Base-by-base conservation (phyloP, 78 protist species). In the Cyanophora paradoxa region DNA sequence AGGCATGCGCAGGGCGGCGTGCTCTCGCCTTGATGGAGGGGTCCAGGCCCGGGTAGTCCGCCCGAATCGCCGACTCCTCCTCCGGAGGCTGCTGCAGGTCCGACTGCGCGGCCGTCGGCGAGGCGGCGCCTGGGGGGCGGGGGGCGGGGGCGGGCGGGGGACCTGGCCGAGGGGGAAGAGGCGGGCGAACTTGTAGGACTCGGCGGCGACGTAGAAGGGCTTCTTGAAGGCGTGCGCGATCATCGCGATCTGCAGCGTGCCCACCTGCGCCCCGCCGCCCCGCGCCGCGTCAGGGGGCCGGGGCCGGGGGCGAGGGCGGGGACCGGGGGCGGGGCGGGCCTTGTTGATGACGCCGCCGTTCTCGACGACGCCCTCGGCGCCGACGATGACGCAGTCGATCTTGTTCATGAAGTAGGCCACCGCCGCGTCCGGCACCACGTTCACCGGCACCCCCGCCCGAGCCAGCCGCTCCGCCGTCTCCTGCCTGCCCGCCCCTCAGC, bases 301-400 rank as follows among this genome's bases (percentile, higher is more conserved):
- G 48, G 68, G 3, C 26, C 1, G 68, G 42, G 10, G 19, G 22
- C 26, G 67, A 34, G 44, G 26, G 44, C 6, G 40, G 26, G 26
- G 19, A 44, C 0, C 34, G 67, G 19, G 67, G n/a, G n/a, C n/a
- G 16, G 76, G 39, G n/a, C 90, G 66, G 1, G 85, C 61, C 80
- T 76, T 77, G 82, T 93, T 91, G 71, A 97, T 79, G 61, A 98
- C 83, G 41, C 99, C 99, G 14, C 99, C 99, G 39, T 44, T 87
- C 74, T 98, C 99, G 34, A 86, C 92, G 2, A 98, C 95, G 7
- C 92, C 97, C 48, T 94, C 98, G 0, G 98, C 98, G 24, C 99
- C 99, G 30, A 84, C 66, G 19, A 96, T 37, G 5, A 90, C 97
- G 22, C 86, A 14, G 54, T 93, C 95, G n/a, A 89, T 87, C 33